Evolutionary conservation across 1,284 basidiomycete species (phyloP).

Genomic region (Moniliophthora roreri): DNA sequence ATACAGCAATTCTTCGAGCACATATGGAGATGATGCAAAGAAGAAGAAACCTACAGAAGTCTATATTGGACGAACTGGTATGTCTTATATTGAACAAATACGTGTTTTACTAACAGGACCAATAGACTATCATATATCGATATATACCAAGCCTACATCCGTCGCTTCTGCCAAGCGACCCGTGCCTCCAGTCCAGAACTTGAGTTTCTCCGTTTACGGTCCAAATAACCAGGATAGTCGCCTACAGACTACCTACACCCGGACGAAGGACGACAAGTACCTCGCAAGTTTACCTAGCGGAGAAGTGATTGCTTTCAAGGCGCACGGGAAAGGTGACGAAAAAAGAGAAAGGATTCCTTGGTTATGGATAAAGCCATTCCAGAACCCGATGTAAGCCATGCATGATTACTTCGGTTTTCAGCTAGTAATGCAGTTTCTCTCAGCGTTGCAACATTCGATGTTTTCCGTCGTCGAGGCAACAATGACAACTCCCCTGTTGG

Average conservation of each 20-base stretch:
- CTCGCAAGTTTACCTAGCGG: conserved; percentile 79
- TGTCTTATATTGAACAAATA: conserved; percentile 25
- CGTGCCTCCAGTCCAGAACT: conserved; percentile 63
- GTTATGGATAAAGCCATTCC: conserved; percentile 60
- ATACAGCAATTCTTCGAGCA: not conserved
- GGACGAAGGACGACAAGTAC: conserved; percentile 74
- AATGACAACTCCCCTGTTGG: conserved; percentile 18
- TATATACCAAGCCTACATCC: conserved; percentile 48
- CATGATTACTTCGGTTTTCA: not conserved
- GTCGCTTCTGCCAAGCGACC: conserved; percentile 27
- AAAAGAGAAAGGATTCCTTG: conserved; percentile 35
- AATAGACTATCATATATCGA: conserved; percentile 73
- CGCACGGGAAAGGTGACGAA: conserved; percentile 22
- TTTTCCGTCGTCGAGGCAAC: conserved; percentile 40
- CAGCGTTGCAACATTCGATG: conserved; percentile 80
- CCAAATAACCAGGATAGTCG: conserved; percentile 77
- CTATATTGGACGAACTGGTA: conserved; percentile 82
- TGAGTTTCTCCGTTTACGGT: conserved; percentile 82
- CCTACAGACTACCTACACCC: conserved; percentile 64
- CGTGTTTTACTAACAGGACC: not conserved
- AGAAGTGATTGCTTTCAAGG: conserved; percentile 71
- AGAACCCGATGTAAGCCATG: conserved; percentile 50
- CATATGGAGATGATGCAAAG: not conserved
- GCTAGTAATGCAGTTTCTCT: conserved; percentile 7
- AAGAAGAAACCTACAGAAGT: conserved; percentile 47